phyloP scores from a whole-genome alignment of 768 basidiomycete genomes.

The Cubamyces sp. region DNA sequence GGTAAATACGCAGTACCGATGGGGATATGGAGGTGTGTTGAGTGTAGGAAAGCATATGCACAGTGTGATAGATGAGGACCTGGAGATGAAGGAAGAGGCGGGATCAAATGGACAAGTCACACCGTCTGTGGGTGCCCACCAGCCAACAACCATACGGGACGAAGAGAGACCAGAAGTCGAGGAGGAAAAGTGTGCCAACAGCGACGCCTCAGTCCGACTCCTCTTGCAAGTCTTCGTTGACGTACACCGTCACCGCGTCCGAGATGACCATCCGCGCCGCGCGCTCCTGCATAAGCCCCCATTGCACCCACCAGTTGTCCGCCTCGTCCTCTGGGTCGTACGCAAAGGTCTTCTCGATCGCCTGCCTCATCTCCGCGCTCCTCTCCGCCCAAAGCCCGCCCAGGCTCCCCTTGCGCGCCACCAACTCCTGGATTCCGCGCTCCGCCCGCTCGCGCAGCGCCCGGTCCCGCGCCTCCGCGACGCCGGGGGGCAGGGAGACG shows the following conservation, averaged over 20 bases:
- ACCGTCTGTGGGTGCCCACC: too few species aligned
- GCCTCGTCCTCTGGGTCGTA: conserved; percentile 38
- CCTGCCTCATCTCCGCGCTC: conserved; percentile 15
- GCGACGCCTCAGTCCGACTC: background rate
- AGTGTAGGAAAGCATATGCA: too few species aligned
- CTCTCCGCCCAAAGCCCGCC: background rate
- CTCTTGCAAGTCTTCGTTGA: conserved; percentile 9
- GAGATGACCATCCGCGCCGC: conserved; percentile 18
- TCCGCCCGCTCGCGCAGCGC: conserved; percentile 21
- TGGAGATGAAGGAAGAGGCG: too few species aligned
- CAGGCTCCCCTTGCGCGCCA: background rate
- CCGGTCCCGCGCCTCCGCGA: conserved; percentile 20
- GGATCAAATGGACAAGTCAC: too few species aligned
- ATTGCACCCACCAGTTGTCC: conserved; percentile 36
- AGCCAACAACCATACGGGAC: background rate
- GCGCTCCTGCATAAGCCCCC: conserved; percentile 35
- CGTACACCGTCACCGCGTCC: conserved; percentile 13
- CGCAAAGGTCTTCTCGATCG: conserved; percentile 28
- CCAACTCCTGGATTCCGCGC: conserved; percentile 9
- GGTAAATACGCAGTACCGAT: too few species aligned
- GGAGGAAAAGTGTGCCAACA: background rate
- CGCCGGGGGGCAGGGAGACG: conserved; percentile 31
- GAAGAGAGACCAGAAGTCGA: too few species aligned
- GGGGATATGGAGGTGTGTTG: too few species aligned
- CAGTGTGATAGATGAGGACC: too few species aligned